Conservation (phyloP, 306 rosid species). For the Castanospermum australe region DNA sequence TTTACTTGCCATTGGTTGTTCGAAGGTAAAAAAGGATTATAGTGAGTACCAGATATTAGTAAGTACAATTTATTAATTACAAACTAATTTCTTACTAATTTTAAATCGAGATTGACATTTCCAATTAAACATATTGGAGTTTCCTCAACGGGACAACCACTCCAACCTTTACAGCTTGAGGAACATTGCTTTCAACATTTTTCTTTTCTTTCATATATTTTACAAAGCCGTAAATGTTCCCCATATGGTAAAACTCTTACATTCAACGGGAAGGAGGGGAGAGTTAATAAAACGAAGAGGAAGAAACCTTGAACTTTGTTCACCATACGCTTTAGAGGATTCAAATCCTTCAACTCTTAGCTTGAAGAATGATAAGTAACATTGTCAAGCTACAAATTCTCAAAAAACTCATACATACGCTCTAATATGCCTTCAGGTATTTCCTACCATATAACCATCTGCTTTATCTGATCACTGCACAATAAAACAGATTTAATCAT, state of each 20-base stretch:
- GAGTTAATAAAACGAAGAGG: not conserved
- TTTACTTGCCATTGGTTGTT: not conserved
- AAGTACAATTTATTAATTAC: not conserved
- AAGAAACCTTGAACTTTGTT: too few species aligned
- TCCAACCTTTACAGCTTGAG: not conserved
- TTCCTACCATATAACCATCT: not conserved
- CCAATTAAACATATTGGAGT: not conserved
- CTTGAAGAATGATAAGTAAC: not conserved
- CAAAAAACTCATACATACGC: not conserved
- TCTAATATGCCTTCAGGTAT: not conserved
- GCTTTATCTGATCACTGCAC: not conserved
- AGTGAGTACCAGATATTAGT: not conserved
- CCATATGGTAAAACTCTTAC: not conserved
- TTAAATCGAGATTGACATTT: not conserved
- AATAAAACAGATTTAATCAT: not conserved
- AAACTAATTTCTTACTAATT: not conserved
- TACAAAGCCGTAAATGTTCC: not conserved
- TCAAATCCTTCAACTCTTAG: not conserved
- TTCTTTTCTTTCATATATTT: not conserved
- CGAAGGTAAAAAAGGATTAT: not conserved
- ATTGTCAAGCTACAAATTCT: not conserved
- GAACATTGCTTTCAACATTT: conserved; percentile 10
- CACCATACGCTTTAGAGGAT: too few species aligned
- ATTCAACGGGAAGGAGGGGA: not conserved
- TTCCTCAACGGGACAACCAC: conserved; percentile 29